Percentiles rank a stretch among this genome's conserved stretches.
Evolutionary conservation across 148 eudicot species (phyloP).

Genomic region (Talinum fruticosum): DNA sequence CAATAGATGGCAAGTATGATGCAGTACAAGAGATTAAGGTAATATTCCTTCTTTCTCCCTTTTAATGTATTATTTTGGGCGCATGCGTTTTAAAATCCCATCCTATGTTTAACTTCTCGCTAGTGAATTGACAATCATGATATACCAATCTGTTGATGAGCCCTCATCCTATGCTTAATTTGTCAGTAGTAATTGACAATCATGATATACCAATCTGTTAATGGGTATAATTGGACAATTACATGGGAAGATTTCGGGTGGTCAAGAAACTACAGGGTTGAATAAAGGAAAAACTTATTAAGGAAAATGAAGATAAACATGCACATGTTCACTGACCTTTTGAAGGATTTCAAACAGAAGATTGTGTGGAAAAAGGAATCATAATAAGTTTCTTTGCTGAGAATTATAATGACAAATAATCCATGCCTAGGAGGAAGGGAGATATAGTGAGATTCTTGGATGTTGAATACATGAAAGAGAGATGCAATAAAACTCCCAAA

Average conservation of each 20-base stretch:
- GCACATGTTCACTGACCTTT: background rate
- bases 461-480: background rate
- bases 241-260: background rate
- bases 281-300: background rate
- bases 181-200: background rate
- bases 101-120: background rate
- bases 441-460: background rate
- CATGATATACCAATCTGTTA: background rate
- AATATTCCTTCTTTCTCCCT: conserved; percentile 12
- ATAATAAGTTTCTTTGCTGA: background rate
- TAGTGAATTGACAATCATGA: background rate
- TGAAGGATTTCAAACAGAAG: background rate
- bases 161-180: background rate
- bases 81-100: background rate
- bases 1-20: conserved; percentile 82
- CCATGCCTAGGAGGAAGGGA: background rate
- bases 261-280: background rate
- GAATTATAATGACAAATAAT: background rate
- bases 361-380: background rate
- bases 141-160: background rate
- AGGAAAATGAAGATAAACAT: background rate
- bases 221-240: background rate
- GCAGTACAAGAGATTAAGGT: conserved; percentile 72
- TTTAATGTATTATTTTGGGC: background rate
- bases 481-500: background rate